Evolutionary conservation across 1,284 basidiomycete species (phyloP), one percentile per base, ranked within the genome.

Genomic region (Pseudomicrostroma phylloplanum): DNA sequence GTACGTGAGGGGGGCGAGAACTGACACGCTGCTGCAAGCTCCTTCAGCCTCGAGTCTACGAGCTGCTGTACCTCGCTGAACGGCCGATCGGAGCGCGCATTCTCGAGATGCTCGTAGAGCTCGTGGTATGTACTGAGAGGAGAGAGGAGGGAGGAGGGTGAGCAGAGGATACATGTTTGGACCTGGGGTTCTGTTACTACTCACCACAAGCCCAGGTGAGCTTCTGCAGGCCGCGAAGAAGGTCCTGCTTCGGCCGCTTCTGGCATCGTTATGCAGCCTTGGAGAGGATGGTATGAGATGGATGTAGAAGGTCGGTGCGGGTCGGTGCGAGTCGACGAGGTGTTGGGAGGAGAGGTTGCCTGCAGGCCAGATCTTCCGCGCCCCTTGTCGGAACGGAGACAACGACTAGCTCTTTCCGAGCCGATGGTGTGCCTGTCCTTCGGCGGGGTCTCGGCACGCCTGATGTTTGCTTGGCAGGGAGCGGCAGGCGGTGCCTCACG

Each of bases 41-140:
- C 55, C 1, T 63, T 56, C 19, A 64, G 62, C 40, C 72, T 57
- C 17, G 23, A 39, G 3, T 42, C 23, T 4, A 42, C 56, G 25
- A 36, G 40, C 48, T 39, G 19, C 48, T 57, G 56, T 2, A 42
- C 30, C 13, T 58, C 46, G 6, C 26, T 56, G 9, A 19, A 43
- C 6, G 54, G 26, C 12, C 57, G 4, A 4, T 15, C 23, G 4
- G 54, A 55, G 1, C 46, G 23, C 3, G 25, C 41, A 58, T 26
- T 58, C 21, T 58, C 57, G 30, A 77, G 66, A 51, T 73, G 67
- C 60, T 77, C 70, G 57, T 70, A 74, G 48, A 77, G 57, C 48
- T 77, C 74, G 53, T 70, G 66, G 56, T 64, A 77, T 6, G 72
- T 72, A 36, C 58, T 64, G 61, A 8, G 51, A 17, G 7, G 6